Evolutionary conservation across 371 early-diverging fungal species (phyloP), one percentile per base, ranked within the genome.

Genomic region (Rhizopus arrhizus): DNA sequence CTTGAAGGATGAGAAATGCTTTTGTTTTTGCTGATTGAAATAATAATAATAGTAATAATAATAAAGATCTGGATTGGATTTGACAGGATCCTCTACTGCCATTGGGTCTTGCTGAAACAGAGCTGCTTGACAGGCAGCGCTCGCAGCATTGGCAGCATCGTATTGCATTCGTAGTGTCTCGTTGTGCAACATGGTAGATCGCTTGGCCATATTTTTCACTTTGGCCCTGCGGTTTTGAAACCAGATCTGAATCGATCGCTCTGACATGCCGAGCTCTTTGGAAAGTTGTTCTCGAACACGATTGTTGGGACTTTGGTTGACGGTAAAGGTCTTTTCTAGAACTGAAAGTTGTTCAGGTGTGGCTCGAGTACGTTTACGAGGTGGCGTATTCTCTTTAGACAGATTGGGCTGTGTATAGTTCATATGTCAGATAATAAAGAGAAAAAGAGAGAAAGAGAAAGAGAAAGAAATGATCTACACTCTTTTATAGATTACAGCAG

Each of bases 221-320:
- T 94, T 95, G 34, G 95, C 95, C 50, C 99, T 83, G 63, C 92
- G 84, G 86, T 98, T 98, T 74, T 98, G 99, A 83, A 98, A 98
- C 99, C 99, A 97, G 66, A 97, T 94, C 75, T 96, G 95, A 52
- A 98, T 92, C 15, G 72, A 86, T 66, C 92, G 83, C 47, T 86
- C 86, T 15, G 91, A 90, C 94, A 96, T 95, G 59, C 87, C 82
- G 36, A 96, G 85, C 63, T 90, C 84, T 55, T 83, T 81, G 33
- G 92, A 88, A n/a, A 96, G 82, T 22, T 85, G 83, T 66, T 89
- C 89, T 36, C 97, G 88, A 52, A 91, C 79, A 59, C 89, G 86
- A 38, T 81, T 81, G 57, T 86, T 87, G 42, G 90, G 90, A 16
- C 85, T 67, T 61, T 80, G 72, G 73, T 90, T 82, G 33, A 78